Base-by-base conservation (phyloP, 2,329 filamentous ascomycete genomes). In the Incumbomyces lentus region DNA sequence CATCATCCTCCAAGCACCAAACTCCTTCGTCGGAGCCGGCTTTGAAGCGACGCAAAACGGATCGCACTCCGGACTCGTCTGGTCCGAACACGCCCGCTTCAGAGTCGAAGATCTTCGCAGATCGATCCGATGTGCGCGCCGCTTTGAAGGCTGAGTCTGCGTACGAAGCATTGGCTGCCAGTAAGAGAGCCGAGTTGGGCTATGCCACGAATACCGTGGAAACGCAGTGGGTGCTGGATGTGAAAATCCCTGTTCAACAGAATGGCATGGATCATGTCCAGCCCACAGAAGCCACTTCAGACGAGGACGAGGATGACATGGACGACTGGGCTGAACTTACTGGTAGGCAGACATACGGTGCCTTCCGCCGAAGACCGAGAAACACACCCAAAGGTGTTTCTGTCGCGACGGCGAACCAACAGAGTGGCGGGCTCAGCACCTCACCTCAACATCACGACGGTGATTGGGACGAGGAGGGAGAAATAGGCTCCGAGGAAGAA, bases 191-290 rank as follows among this genome's bases (percentile, higher is more conserved):
- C 13, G 34, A 41, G 18, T 12, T 17, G 14, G 32, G 38, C 7
- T 41, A 8, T 18, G 41, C 22, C 22, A 26, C 22, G 5, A 34
- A 37, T 29, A 17, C 33, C 16, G 11, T 29, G 12, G 40, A 56
- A 32, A 57, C 55, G 16, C 51, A 54, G 41, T 57, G 55, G 55
- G 53, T 57, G n/a, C 46, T 57, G 11, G 52, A 55, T 39, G 33
- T 45, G 14, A 29, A 38, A 19, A 37, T 37, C 6, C 33, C 42
- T 26, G 34, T 30, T 13, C 22, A 8, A 8, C 31, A 35, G 31
- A 44, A 22, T n/a, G 31, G 40, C 6, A 8, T 22, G 11, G 6
- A 17, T 14, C n/a, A 2, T 14, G 12, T 32, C 12, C 4, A 11
- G 17, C 3, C 7, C 34, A 32, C 10, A n/a, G 31, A 19, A n/a